Evolutionary conservation across 2,329 filamentous ascomycete species (phyloP).

Genomic region (Fusarium mundagurra): DNA sequence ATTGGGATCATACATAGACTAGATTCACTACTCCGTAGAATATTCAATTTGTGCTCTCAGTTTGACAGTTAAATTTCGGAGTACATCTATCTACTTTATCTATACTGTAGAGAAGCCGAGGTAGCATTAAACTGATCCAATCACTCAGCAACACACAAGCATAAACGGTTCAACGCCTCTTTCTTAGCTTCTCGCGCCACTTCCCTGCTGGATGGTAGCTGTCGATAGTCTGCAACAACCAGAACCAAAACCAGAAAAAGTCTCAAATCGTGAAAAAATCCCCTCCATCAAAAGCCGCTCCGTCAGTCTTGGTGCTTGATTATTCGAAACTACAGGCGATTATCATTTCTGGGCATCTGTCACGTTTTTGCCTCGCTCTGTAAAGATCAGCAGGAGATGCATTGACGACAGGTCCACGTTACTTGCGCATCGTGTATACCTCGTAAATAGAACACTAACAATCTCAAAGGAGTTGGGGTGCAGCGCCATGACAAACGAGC

Average conservation of each 20-base stretch:
- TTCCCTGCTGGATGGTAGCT: conserved; percentile 9
- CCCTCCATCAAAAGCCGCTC: not conserved
- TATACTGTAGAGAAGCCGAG: not conserved
- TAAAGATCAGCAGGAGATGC: conserved; percentile 20
- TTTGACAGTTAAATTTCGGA: not conserved
- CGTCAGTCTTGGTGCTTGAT: not conserved
- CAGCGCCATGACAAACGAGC: conserved; percentile 7
- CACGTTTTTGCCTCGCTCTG: conserved; percentile 20
- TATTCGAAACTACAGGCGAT: not conserved
- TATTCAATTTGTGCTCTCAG: not conserved
- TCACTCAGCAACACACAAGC: not conserved
- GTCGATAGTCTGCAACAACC: not conserved
- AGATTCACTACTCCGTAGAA: not conserved
- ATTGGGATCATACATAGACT: not conserved
- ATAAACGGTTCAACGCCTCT: conserved; percentile 22
- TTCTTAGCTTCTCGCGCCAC: conserved; percentile 16
- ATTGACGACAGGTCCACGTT: conserved; percentile 1
- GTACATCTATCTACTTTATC: not conserved
- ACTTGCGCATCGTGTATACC: conserved; percentile 16
- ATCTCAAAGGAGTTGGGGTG: conserved; percentile 24
- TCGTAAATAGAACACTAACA: conserved; percentile 25
- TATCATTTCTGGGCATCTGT: conserved; percentile 27
- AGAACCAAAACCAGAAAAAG: not conserved
- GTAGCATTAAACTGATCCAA: not conserved
- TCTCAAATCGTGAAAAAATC: not conserved